Evolutionary conservation across 129 eudicot species (phyloP).

Genomic region (Flaveria linearis): DNA sequence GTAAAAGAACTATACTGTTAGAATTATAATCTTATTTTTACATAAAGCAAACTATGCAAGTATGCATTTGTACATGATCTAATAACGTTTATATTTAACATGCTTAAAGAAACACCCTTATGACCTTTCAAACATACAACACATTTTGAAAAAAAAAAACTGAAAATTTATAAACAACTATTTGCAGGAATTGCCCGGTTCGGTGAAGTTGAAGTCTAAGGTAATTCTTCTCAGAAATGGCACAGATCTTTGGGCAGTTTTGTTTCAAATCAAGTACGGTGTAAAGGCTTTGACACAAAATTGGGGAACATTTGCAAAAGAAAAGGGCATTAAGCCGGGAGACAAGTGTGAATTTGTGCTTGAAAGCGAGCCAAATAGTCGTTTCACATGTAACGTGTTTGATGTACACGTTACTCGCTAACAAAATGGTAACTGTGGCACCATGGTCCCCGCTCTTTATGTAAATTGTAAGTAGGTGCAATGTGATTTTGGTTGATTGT

Average conservation of each 20-base stretch:
- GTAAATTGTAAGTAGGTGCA: conserved; percentile 5
- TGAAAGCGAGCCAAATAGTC: conserved; percentile 9
- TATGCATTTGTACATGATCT: background rate
- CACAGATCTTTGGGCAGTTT: conserved; percentile 44
- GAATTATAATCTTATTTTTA: background rate
- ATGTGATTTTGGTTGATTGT: background rate
- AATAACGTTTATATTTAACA: background rate
- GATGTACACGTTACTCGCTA: conserved; percentile 6
- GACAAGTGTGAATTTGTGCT: conserved; percentile 44
- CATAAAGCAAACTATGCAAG: background rate
- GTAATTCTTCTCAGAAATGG: conserved; percentile 36
- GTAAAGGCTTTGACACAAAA: conserved; percentile 38
- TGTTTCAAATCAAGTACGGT: conserved; percentile 34
- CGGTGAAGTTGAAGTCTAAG: conserved; percentile 15
- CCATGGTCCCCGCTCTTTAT: background rate
- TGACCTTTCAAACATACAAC: background rate
- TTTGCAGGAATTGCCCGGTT: conserved; percentile 46
- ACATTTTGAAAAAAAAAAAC: background rate
- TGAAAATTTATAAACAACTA: background rate
- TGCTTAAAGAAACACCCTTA: conserved; percentile 1
- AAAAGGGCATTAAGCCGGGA: conserved; percentile 35
- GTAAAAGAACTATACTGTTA: background rate
- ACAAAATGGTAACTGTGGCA: conserved; percentile 6
- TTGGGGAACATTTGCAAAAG: conserved; percentile 41
- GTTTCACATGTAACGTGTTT: conserved; percentile 15